Conservation (phyloP, 805 yeast species). For the Pichia pseudocactophila region DNA sequence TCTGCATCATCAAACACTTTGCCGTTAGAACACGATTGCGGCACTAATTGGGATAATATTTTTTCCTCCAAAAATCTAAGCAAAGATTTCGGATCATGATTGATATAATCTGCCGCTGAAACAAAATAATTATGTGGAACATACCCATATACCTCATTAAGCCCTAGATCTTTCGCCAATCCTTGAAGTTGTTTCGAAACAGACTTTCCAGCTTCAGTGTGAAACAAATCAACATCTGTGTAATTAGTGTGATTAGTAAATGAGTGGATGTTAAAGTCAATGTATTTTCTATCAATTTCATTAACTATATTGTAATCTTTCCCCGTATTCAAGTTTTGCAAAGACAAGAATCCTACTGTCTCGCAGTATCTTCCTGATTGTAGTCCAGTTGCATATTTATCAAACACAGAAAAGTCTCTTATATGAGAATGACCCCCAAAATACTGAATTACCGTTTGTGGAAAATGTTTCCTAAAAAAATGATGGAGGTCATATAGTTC, state of each 20-base stretch:
- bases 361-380: conserved; percentile 93
- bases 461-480: conserved; percentile 48
- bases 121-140: conserved; percentile 62
- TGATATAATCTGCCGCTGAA: conserved; percentile 50
- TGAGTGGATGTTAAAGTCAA: conserved; percentile 73
- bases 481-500: conserved; percentile 43
- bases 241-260: conserved; percentile 52
- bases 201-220: conserved; percentile 45
- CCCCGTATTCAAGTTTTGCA: conserved; percentile 21
- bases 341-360: conserved; percentile 81
- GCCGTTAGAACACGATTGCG: conserved; percentile 16
- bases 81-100: conserved; percentile 44
- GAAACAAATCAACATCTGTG: conserved; percentile 29
- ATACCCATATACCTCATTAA: conserved; percentile 51
- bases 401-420: conserved; percentile 70
- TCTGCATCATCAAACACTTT: conserved; percentile 17
- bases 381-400: conserved; percentile 60
- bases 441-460: conserved; percentile 62
- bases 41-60: conserved; percentile 34
- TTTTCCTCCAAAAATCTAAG: conserved; percentile 48
- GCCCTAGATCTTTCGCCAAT: conserved; percentile 37
- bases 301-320: conserved; percentile 3
- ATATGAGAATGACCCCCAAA: conserved; percentile 95
- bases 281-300: conserved; percentile 50
- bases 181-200: conserved; percentile 36